phyloP scores from a whole-genome alignment of 2,329 filamentous ascomycete species.

The Colletotrichum sp. region DNA sequence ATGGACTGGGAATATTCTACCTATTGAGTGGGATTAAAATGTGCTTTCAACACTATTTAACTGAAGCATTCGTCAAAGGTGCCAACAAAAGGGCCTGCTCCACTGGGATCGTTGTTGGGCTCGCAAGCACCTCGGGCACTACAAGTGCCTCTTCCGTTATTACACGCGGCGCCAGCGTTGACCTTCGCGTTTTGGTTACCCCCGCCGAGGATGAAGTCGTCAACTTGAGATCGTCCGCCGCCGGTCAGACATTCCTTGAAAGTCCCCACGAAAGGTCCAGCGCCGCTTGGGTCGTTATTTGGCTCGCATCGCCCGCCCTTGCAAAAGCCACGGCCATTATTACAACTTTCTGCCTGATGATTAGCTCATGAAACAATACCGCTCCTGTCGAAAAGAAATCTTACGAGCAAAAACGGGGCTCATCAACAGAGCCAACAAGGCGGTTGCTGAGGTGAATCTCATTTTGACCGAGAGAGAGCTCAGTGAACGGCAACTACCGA shows the following conservation, averaged over 20 bases:
- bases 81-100: background rate
- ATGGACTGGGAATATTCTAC: background rate
- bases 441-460: background rate
- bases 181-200: background rate
- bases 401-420: background rate
- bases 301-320: background rate
- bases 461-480: background rate
- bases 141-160: background rate
- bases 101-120: background rate
- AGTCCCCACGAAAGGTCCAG: background rate
- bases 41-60: background rate
- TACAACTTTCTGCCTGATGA: background rate
- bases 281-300: background rate
- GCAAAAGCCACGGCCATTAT: background rate
- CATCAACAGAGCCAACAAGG: background rate
- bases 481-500: accelerated
- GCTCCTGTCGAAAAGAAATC: background rate
- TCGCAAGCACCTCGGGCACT: background rate
- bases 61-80: background rate
- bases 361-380: background rate
- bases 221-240: background rate
- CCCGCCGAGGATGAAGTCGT: background rate
- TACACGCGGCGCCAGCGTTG: background rate
- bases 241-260: background rate
- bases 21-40: accelerated